A percentile compares a stretch with the other conserved stretches of the same genome.
phyloP scores from a whole-genome alignment of 768 basidiomycete genomes.

The Cyathus striatus region DNA sequence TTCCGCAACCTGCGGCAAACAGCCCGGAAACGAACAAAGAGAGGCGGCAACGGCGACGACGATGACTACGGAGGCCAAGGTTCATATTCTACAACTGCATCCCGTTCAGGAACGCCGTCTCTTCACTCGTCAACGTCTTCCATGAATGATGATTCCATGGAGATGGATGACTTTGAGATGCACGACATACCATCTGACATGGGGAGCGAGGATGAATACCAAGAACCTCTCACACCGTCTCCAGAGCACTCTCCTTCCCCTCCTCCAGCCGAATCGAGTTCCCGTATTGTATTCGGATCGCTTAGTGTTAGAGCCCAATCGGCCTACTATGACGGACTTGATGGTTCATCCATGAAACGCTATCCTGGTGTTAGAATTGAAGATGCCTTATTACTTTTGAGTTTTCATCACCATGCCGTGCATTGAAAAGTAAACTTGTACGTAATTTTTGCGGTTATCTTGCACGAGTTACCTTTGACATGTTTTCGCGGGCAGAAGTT shows the following conservation, averaged over 20 bases:
- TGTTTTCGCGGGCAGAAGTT: too few relatives aligned
- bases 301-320: conserved; percentile 8
- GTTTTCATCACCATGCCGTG: conserved; percentile 66
- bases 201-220: conserved; percentile 65
- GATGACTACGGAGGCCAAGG: conserved; percentile 35
- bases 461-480: too few relatives aligned
- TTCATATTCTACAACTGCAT: conserved; percentile 35
- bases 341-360: conserved; percentile 36
- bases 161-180: conserved; percentile 50
- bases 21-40: conserved; percentile 64
- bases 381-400: conserved; percentile 69
- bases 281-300: conserved; percentile 15
- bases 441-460: background rate
- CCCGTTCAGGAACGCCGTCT: conserved; percentile 49
- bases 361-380: conserved; percentile 61
- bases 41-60: conserved; percentile 41
- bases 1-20: conserved; percentile 82
- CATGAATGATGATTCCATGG: conserved; percentile 40
- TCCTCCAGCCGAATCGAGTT: conserved; percentile 18
- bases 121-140: conserved; percentile 49
- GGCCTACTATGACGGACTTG: conserved; percentile 34
- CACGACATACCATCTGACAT: too few relatives aligned
- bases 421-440: conserved; percentile 32
- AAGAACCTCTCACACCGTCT: conserved; percentile 73
- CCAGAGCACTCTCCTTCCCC: conserved; percentile 42